A percentile compares a stretch with the other conserved stretches of the same genome.
These are phyloP conservation scores for Blastomyces silverae DNA, from an alignment of 2,329 filamentous ascomycete species.

Conservation along the genomic window DNA sequence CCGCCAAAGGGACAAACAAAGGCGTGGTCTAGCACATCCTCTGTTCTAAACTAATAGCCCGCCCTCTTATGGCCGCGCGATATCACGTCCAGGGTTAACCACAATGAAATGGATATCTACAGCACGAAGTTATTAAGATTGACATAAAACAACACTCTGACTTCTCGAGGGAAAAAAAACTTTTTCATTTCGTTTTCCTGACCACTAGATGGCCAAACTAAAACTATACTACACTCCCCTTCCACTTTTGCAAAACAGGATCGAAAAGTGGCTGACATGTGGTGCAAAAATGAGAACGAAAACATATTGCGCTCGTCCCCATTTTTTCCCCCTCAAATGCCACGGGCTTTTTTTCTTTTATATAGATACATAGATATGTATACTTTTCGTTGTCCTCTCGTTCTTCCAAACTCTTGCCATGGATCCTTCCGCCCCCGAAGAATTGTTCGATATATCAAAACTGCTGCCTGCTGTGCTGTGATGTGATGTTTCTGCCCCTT, in stretches of 20 bases:
- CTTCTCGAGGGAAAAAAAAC: neutral
- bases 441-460: neutral
- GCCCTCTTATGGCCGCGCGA: too few species aligned
- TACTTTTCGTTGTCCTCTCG: neutral
- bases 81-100: too few species aligned
- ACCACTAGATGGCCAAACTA: too few species aligned
- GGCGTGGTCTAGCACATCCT: too few species aligned
- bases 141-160: too few species aligned
- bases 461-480: slow-evolving; percentile 12
- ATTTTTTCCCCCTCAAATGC: neutral
- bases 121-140: too few species aligned
- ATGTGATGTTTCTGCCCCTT: neutral
- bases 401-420: neutral
- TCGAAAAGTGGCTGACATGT: neutral
- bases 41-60: too few species aligned
- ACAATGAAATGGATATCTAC: too few species aligned
- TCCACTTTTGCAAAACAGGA: neutral
- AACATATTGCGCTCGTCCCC: neutral
- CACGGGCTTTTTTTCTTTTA: slow-evolving; percentile 19
- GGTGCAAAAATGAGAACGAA: neutral
- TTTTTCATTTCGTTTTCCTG: too few species aligned
- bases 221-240: neutral
- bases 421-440: neutral
- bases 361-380: neutral
- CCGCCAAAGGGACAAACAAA: too few species aligned